phyloP scores from a whole-genome alignment of 2,329 filamentous ascomycete genomes.

The Alternaria gaisen region DNA sequence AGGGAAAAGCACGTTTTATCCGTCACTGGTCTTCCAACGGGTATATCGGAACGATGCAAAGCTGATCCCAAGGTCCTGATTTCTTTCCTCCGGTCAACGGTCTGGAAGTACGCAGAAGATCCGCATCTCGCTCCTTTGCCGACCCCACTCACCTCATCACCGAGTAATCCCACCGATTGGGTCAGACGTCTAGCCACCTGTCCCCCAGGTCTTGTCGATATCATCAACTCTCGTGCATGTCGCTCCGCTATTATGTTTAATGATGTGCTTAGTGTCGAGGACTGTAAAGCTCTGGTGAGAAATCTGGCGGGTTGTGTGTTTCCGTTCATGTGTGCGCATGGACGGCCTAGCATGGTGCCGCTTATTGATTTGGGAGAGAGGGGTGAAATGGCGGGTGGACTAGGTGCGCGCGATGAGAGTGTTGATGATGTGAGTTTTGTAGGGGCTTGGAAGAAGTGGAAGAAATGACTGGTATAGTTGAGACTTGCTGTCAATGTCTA shows the following conservation, averaged over 20 bases:
- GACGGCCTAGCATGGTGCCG: conserved; percentile 63
- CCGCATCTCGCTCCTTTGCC: conserved; percentile 4
- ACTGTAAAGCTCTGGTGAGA: conserved; percentile 68
- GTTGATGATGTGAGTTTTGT: neutral
- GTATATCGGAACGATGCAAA: conserved; percentile 79
- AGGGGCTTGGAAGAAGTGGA: conserved; percentile 2
- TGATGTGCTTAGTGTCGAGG: conserved; percentile 65
- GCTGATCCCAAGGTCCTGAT: conserved; percentile 75
- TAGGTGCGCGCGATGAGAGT: neutral
- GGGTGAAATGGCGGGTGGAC: neutral
- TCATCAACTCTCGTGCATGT: conserved; percentile 79
- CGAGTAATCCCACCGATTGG: conserved; percentile 56
- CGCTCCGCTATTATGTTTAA: conserved; percentile 89
- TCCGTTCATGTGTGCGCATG: conserved; percentile 86
- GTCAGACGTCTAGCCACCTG: conserved; percentile 71
- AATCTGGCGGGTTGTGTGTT: conserved; percentile 71
- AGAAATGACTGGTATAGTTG: neutral
- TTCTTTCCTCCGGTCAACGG: conserved; percentile 76
- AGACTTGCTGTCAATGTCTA: too few species aligned
- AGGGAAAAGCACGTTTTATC: conserved; percentile 47
- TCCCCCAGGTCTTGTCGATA: conserved; percentile 77
- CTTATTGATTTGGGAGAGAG: conserved; percentile 42
- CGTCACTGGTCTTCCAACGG: conserved; percentile 71
- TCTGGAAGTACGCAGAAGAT: conserved; percentile 66
- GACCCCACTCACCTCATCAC: neutral